phyloP scores from a whole-genome alignment of 805 yeast genomes.

The Metschnikowia lachancei region DNA sequence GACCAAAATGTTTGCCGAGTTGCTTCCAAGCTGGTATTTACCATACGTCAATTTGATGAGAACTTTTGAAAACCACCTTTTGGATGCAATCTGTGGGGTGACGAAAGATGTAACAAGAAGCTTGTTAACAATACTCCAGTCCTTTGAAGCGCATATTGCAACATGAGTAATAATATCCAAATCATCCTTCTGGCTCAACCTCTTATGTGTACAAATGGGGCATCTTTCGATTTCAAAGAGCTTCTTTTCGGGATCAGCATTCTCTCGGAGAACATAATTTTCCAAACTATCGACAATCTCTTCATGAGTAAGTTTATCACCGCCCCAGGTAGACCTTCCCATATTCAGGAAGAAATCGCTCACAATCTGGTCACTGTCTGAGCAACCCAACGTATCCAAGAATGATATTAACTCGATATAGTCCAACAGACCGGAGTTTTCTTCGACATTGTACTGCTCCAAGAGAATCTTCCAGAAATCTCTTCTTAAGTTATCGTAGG shows the following conservation, averaged over 20 bases:
- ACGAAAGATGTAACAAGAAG: constrained; percentile 67
- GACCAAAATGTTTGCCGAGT: constrained; percentile 90
- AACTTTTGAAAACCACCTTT: constrained; percentile 84
- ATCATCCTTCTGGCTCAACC: constrained; percentile 52
- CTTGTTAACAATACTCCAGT: constrained; percentile 67
- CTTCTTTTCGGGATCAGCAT: constrained; percentile 27
- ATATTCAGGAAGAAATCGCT: constrained; percentile 48
- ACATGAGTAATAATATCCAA: constrained; percentile 80
- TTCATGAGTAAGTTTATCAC: constrained; percentile 45
- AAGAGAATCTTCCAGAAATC: constrained; percentile 69
- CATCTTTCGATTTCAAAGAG: constrained; percentile 66
- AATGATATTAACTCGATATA: constrained; percentile 61
- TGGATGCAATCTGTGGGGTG: constrained; percentile 76
- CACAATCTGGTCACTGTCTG: constrained; percentile 52
- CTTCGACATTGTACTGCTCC: constrained; percentile 48
- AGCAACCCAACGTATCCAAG: constrained; percentile 60
- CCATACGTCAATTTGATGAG: constrained; percentile 86
- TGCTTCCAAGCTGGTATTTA: constrained; percentile 73
- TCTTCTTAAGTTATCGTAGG: constrained; percentile 61
- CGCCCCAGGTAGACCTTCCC: constrained; percentile 50
- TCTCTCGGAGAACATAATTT: constrained; percentile 27
- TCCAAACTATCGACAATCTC: constrained; percentile 51
- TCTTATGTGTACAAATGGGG: constrained; percentile 72
- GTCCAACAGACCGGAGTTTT: constrained; percentile 38
- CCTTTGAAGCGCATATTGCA: constrained; percentile 79